These are phyloP conservation scores for Malus hybrid DNA, from an alignment of 331 rosid species.

Conservation along the genomic window DNA sequence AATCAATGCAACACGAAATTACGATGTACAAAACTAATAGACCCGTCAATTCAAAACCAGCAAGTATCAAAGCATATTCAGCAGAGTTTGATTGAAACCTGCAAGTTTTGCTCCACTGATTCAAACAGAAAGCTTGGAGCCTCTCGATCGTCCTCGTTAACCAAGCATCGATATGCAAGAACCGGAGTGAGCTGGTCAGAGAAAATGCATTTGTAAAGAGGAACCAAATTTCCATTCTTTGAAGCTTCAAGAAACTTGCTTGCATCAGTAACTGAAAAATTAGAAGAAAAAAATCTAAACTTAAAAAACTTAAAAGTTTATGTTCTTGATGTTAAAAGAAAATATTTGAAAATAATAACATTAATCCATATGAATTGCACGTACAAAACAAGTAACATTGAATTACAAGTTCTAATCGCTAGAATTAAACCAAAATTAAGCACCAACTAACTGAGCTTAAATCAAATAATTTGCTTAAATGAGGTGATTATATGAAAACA, in stretches of 20 bases:
- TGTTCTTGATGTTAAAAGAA: background rate
- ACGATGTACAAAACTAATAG: background rate
- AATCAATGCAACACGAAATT: background rate
- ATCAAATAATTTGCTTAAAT: background rate
- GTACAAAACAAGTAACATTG: background rate
- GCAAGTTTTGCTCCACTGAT: conserved; percentile 56
- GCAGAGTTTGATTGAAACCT: conserved; percentile 21
- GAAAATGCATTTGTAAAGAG: conserved; percentile 60
- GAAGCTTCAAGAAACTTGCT: conserved; percentile 59
- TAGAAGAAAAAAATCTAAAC: background rate
- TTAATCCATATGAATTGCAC: too few relatives aligned
- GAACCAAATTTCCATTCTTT: conserved; percentile 56
- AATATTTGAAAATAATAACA: too few relatives aligned
- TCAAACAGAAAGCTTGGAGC: conserved; percentile 87
- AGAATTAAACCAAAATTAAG: background rate
- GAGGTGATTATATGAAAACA: background rate
- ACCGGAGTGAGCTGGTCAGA: conserved; percentile 60
- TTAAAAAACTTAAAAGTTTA: background rate
- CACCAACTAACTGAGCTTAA: background rate
- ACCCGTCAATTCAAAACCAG: background rate
- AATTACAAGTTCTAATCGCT: background rate
- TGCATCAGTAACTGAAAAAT: conserved; percentile 34
- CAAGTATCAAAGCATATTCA: background rate
- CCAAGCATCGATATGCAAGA: conserved; percentile 41
- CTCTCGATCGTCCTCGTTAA: conserved; percentile 71